Percentiles rank a stretch among this genome's conserved stretches.
These are phyloP conservation scores for Cronartium ribicola DNA, from an alignment of 1,284 basidiomycete species.

Conservation along the genomic window DNA sequence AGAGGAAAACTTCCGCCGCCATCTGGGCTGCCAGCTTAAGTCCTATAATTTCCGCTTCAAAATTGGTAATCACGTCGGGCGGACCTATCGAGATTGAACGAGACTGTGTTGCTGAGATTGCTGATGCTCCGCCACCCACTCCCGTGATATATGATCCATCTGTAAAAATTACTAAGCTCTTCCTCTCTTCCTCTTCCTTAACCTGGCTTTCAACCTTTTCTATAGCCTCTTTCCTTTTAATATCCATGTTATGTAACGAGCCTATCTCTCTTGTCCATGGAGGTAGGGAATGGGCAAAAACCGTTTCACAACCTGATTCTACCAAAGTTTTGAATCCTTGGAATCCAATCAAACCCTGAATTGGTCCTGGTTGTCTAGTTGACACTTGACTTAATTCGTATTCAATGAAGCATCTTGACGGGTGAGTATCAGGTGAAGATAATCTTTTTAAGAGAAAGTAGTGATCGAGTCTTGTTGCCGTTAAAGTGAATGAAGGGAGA, in stretches of 20 bases:
- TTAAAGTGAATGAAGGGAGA: neutral
- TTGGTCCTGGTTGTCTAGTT: neutral
- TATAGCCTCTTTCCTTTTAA: neutral
- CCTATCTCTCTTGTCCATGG: neutral
- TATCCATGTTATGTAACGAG: neutral
- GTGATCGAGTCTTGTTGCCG: neutral
- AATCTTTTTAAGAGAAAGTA: neutral
- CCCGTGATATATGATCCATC: neutral
- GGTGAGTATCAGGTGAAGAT: neutral
- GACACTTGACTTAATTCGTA: neutral
- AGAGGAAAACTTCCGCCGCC: neutral
- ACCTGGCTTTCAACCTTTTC: neutral
- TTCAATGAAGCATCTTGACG: neutral
- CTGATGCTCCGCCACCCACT: neutral
- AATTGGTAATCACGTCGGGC: neutral
- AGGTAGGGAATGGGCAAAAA: neutral
- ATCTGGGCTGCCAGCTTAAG: neutral
- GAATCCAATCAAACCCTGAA: neutral
- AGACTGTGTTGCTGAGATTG: neutral
- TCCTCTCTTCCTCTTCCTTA: neutral
- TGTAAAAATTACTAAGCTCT: neutral
- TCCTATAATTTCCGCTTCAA: neutral
- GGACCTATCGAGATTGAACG: neutral
- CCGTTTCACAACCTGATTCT: neutral
- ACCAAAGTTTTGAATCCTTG: neutral